These are phyloP conservation scores for Castanea mollissima DNA, from an alignment of 306 rosid genomes.

Conservation along the genomic window DNA sequence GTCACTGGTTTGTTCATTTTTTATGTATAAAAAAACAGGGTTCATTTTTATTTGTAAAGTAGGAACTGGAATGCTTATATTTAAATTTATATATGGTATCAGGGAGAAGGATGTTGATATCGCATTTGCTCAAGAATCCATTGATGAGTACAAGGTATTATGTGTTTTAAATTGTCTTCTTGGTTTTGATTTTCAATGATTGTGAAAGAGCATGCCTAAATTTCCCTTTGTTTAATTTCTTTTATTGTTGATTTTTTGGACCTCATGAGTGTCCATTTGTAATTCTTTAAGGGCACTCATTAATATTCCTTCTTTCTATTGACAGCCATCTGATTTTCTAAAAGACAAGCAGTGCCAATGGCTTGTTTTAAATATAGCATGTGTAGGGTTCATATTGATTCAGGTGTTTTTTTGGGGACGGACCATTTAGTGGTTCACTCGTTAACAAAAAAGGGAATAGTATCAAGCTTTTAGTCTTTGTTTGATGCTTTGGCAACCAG, in stretches of 20 bases:
- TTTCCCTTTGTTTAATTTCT: background rate
- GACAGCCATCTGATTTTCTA: background rate
- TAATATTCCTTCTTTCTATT: no score
- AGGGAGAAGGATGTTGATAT: conserved; percentile 99
- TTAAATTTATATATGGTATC: conserved; percentile 28
- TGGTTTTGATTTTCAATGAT: background rate
- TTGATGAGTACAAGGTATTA: conserved; percentile 91
- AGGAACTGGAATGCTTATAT: conserved; percentile 26
- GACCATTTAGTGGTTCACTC: background rate
- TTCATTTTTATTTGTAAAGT: conserved; percentile 10
- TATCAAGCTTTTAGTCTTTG: background rate
- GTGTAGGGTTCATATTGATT: background rate
- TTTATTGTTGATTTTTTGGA: background rate
- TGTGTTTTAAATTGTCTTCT: conserved; percentile 1
- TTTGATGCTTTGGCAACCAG: background rate
- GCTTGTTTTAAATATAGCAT: background rate
- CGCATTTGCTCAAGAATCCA: conserved; percentile 90
- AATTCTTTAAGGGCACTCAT: no score
- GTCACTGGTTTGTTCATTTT: conserved; percentile 1
- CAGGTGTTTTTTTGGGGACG: background rate
- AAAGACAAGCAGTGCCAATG: background rate
- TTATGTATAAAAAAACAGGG: no score
- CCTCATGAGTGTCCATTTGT: no score
- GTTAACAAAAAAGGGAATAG: background rate
- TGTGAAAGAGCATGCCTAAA: background rate